A percentile compares a stretch with the other conserved stretches of the same genome.
Conservation (phyloP, 1,284 basidiomycete genomes). For the Cutaneotrichosporon mucoides region DNA sequence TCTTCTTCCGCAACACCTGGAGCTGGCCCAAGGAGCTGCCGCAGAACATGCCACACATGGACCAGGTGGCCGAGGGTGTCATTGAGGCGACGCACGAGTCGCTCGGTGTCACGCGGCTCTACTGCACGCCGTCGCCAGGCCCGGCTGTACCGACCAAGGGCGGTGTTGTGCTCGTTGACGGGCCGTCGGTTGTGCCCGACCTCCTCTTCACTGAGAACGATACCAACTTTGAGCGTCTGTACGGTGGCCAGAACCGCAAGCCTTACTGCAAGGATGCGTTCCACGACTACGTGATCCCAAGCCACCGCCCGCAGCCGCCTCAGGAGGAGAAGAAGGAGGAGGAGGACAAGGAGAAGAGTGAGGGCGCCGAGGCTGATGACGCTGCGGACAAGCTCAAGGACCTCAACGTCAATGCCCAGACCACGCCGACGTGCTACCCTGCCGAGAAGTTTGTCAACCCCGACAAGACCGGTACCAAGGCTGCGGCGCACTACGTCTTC, state of each 20-base stretch:
- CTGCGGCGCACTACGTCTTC: slow-evolving; percentile 87
- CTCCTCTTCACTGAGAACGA: slow-evolving; percentile 94
- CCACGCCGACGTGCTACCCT: slow-evolving; percentile 39
- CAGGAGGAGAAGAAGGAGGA: slow-evolving; percentile 16
- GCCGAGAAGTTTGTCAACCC: slow-evolving; percentile 70
- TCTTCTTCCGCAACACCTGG: slow-evolving; percentile 98
- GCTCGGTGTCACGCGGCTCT: slow-evolving; percentile 72
- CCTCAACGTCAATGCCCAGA: slow-evolving; percentile 63
- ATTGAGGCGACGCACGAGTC: slow-evolving; percentile 71
- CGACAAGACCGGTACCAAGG: slow-evolving; percentile 82
- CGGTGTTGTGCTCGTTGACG: slow-evolving; percentile 59
- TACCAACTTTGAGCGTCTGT: slow-evolving; percentile 89
- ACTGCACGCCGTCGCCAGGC: slow-evolving; percentile 86
- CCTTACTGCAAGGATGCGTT: slow-evolving; percentile 96
- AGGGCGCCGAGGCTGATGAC: slow-evolving; percentile 32
- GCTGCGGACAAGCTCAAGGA: not conserved
- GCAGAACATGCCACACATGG: slow-evolving; percentile 63
- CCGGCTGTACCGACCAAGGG: slow-evolving; percentile 68
- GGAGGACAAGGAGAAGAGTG: slow-evolving; percentile 26
- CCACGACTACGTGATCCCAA: slow-evolving; percentile 89
- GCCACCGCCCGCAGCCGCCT: slow-evolving; percentile 62
- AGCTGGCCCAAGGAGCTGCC: slow-evolving; percentile 85
- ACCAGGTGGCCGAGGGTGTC: slow-evolving; percentile 55
- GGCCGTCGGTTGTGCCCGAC: slow-evolving; percentile 67
- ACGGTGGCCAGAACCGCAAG: slow-evolving; percentile 76